Evolutionary conservation across 345 rosid genomes (phyloP), one percentile per base, ranked within the genome.

Genomic region (Eutrema yunnanense): DNA sequence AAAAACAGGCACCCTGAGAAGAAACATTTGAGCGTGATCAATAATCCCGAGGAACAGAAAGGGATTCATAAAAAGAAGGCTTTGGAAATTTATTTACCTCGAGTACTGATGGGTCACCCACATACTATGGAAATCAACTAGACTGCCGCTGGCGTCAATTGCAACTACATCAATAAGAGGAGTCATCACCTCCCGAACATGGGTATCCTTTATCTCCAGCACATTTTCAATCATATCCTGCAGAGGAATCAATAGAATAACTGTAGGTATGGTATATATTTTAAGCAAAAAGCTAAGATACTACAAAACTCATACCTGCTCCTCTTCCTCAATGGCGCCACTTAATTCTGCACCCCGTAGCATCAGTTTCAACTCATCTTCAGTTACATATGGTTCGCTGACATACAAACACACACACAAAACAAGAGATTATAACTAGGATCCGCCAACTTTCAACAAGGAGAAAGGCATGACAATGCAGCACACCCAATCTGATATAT

Each of bases 141-240:
- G 92, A 67, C 82, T 85, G 65, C 88, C 85, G 72, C 97, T 81
- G 36, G 84, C 88, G 75, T 95, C 96, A 78, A 95, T 95, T 27
- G 98, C 99, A 80, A 95, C 92, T 64, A 95, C 98, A 82, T 95
- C 99, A 67, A 95, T 87, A 78, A 95, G 98, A 76, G 99, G 99
- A 68, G 99, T 88, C 99, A 95, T 95, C 76, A 95, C 98, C 86
- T 92, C 99, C 69, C 99, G 84, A 69, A 95, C 98, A 79, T 90
- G 89, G 8, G 97, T 95, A 81, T 95, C 99, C 74, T 95, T 95
- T 19, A 95, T 92, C 86, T 92, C 99, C 69, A 95, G 83, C 78
- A 95, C 99, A 84, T 95, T 95, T 82, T 95, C 98, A 77, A 95
- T 95, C 98, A 95, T 95, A 80, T 95, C 99, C 99, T 95, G 90